Base-by-base conservation (phyloP, 208 protist species). In the Willaertia magna region DNA sequence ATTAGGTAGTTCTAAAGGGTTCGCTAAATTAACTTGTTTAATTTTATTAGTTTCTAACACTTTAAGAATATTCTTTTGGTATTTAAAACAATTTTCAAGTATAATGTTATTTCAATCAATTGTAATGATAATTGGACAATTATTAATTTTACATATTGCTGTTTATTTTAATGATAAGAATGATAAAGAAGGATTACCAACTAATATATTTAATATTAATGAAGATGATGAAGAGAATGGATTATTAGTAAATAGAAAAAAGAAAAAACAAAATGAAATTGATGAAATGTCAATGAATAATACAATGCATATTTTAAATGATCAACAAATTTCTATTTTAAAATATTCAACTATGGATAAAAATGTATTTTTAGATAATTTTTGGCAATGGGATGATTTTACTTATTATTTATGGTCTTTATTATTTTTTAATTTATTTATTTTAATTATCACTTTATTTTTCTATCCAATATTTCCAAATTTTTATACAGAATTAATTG, bases 21-120 rank as follows among this genome's bases (percentile, higher is more conserved):
- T 91, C n/a, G 82, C 55, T n/a, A 87, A 2, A 12, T 40, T 85
- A 46, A 76, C 88, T 9, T 88, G 46, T 46, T 40, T 89, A n/a
- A 89, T 90, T 39, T 22, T 90, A 6, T 30, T 90, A 0, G 40
- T 79, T 1, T 61, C 86, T 16, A 88, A 88, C 46, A 81, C 85
- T 30, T 47, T 90, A 14, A 39, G 88, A 82, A 81, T 83, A 34
- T 88, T 49, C 47, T 85, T 85, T 55, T 85, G 83, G 83, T 74
- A 44, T 55, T 43, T 43, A 52, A 74, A 59, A 79, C 55, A 43
- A 55, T 85, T 85, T 42, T 43, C 55, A 4, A 78, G 20, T 20
- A 30, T 55, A 20, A 39, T 85, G 51, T 26, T 85, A 0, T 85
- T 74, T 30, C 83, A 85, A 55, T 46, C 30, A 6, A 18, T 85